phyloP scores from a whole-genome alignment of 2,329 filamentous ascomycete genomes.

The Botrytis tulipae region DNA sequence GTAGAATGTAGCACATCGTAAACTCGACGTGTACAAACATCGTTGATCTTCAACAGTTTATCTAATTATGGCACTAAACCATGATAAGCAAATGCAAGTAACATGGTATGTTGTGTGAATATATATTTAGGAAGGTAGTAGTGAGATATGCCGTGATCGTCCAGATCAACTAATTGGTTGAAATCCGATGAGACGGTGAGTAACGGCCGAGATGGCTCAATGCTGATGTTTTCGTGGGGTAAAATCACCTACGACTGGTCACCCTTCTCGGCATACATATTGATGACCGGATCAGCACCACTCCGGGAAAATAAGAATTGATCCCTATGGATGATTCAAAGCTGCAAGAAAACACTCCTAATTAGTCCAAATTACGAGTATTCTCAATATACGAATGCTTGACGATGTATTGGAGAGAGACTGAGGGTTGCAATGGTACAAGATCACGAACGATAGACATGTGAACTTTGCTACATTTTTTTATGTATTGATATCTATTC shows the following conservation, averaged over 20 bases:
- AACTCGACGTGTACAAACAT: background rate
- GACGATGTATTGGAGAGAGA: background rate
- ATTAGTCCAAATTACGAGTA: background rate
- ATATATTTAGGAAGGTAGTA: background rate
- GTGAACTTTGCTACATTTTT: background rate
- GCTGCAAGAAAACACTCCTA: background rate
- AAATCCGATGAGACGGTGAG: background rate
- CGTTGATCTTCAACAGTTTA: background rate
- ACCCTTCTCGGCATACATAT: background rate
- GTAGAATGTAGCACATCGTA: background rate
- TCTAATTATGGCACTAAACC: background rate
- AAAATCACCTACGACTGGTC: background rate
- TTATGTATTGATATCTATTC: background rate
- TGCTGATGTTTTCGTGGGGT: background rate
- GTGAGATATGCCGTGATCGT: background rate
- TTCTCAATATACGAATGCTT: background rate
- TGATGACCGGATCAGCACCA: background rate
- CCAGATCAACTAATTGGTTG: background rate
- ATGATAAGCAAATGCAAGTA: background rate
- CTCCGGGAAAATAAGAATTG: background rate
- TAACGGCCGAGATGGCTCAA: background rate
- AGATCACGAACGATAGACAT: background rate
- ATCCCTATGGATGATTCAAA: background rate
- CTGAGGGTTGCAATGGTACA: too few species aligned
- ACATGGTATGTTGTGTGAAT: background rate